Evolutionary conservation across 2,329 filamentous ascomycete species (phyloP).

Genomic region (Camillea tinctor): DNA sequence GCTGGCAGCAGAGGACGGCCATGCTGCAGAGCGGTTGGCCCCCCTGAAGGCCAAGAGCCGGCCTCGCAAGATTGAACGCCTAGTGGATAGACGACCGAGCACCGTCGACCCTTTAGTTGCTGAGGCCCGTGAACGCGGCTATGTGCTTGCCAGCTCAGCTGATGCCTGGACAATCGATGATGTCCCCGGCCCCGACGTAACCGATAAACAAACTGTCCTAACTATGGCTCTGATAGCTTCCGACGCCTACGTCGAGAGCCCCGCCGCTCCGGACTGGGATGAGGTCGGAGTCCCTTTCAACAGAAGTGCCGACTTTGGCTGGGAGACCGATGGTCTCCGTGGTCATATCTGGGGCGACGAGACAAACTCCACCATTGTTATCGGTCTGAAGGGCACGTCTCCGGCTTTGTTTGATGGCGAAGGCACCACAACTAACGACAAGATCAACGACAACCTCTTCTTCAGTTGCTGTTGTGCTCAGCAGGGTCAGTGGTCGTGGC

Average conservation of each 20-base stretch:
- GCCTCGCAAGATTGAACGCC: slow-evolving; percentile 70
- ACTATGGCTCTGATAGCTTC: slow-evolving; percentile 85
- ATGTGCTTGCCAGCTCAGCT: slow-evolving; percentile 64
- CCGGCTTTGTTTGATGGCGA: slow-evolving; percentile 94
- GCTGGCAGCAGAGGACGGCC: slow-evolving; percentile 59
- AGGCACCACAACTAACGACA: slow-evolving; percentile 95
- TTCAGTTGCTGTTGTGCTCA: slow-evolving; percentile 98
- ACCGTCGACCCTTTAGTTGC: slow-evolving; percentile 78
- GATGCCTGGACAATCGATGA: slow-evolving; percentile 83
- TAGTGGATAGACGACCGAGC: slow-evolving; percentile 73
- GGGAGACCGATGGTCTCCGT: slow-evolving; percentile 83
- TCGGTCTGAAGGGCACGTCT: slow-evolving; percentile 89
- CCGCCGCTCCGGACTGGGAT: slow-evolving; percentile 75
- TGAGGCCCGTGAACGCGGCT: slow-evolving; percentile 66
- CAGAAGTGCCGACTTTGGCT: slow-evolving; percentile 85
- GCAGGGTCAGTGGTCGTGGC: slow-evolving; percentile 86
- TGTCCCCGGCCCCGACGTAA: slow-evolving; percentile 74
- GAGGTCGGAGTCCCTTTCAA: slow-evolving; percentile 80
- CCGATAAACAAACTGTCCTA: slow-evolving; percentile 80
- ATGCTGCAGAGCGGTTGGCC: slow-evolving; percentile 49
- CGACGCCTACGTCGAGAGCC: slow-evolving; percentile 80
- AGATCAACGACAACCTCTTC: slow-evolving; percentile 95
- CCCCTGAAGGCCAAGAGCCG: slow-evolving; percentile 63
- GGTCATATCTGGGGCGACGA: slow-evolving; percentile 92
- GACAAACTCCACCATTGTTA: slow-evolving; percentile 81